Evolutionary conservation across 1,139 yeast genomes (phyloP).

Genomic region (Yamadazyma conglobata): DNA sequence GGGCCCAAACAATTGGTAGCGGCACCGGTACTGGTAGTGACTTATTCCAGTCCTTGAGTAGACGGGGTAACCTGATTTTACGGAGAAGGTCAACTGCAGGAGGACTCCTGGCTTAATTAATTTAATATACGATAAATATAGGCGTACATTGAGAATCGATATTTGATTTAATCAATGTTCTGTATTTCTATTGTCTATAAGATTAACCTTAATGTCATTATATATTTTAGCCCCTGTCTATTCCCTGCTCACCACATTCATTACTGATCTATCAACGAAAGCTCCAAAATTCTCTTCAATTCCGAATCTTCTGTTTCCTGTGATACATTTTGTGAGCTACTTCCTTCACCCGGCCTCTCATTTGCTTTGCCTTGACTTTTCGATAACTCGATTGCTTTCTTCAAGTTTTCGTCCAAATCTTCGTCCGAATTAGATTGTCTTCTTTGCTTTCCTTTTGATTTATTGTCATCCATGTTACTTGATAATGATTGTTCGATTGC

Average conservation of each 20-base stretch:
- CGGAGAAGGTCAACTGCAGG: conserved; percentile 10
- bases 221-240: no score
- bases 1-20: conserved; percentile 16
- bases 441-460: no score
- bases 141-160: no score
- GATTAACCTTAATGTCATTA: no score
- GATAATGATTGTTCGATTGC: conserved; percentile 20
- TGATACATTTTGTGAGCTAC: not conserved
- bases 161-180: no score
- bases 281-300: conserved; percentile 14
- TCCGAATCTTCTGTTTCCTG: conserved; percentile 17
- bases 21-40: conserved; percentile 9
- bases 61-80: conserved; percentile 15
- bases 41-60: conserved; percentile 13
- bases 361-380: conserved; percentile 5
- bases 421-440: not conserved
- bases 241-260: not conserved
- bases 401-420: conserved; percentile 13
- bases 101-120: no score
- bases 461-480: no score
- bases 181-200: no score
- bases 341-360: not conserved
- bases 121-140: no score
- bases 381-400: conserved; percentile 23
- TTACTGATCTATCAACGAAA: conserved; percentile 17